Percentiles rank a stretch among this genome's conserved stretches.
Evolutionary conservation across 129 eudicot genomes (phyloP).

Genomic region (Oenanthe sinensis): DNA sequence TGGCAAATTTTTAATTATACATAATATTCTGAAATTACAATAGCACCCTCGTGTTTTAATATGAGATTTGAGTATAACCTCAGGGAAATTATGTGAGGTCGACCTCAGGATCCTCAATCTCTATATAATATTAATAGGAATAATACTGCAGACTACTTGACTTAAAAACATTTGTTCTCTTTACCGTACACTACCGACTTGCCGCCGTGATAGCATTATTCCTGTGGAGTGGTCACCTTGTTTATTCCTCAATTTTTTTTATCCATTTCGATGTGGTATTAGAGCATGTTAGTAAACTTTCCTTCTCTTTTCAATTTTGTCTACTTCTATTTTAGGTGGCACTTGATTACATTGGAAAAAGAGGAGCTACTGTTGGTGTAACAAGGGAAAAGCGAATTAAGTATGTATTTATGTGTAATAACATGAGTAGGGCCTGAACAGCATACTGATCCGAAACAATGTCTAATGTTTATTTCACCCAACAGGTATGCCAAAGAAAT

Average conservation of each 20-base stretch:
- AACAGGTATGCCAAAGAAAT: constrained; percentile 84
- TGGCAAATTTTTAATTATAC: too few relatives aligned
- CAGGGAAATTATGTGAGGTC: too few relatives aligned
- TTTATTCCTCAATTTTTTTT: not conserved
- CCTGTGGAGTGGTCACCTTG: not conserved
- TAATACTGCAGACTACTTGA: not conserved
- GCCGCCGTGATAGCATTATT: not conserved
- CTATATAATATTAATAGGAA: not conserved
- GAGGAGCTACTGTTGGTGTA: constrained; percentile 92
- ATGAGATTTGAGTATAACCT: too few relatives aligned
- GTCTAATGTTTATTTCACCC: not conserved
- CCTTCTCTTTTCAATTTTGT: not conserved
- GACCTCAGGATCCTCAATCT: too few relatives aligned
- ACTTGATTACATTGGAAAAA: constrained; percentile 86
- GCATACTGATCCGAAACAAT: not conserved
- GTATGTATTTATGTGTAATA: constrained; percentile 26
- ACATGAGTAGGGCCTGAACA: not conserved
- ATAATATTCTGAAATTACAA: too few relatives aligned
- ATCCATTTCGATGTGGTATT: not conserved
- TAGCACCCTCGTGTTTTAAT: too few relatives aligned
- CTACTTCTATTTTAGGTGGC: constrained; percentile 53
- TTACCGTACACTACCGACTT: not conserved
- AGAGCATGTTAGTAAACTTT: not conserved
- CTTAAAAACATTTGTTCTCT: not conserved
- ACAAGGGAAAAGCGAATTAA: constrained; percentile 86